A percentile compares a stretch with the other conserved stretches of the same genome.
These are phyloP conservation scores for Rusavskia elegans DNA, from an alignment of 495 filamentous ascomycete genomes.

Conservation along the genomic window DNA sequence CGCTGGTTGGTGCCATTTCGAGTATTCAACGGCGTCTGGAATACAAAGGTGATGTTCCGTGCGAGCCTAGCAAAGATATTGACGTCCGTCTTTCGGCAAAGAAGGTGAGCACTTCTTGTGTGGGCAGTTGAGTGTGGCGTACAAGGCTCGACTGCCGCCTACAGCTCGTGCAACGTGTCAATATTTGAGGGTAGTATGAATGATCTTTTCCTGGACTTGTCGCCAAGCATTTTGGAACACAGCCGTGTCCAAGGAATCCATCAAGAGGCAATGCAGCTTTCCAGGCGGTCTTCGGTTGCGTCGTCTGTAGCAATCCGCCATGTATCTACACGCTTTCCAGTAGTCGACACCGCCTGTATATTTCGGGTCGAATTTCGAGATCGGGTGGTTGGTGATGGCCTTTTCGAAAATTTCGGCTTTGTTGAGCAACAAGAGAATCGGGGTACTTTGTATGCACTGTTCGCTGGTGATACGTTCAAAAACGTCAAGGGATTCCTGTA, in stretches of 20 bases:
- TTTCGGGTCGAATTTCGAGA: background rate
- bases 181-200: background rate
- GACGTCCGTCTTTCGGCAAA: too few species aligned
- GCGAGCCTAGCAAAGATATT: too few species aligned
- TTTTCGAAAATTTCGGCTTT: slow-evolving; percentile 3
- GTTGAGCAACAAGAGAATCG: slow-evolving; percentile 2
- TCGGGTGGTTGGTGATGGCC: background rate
- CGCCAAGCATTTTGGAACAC: background rate
- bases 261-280: slow-evolving; percentile 21
- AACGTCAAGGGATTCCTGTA: slow-evolving; percentile 1
- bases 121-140: too few species aligned
- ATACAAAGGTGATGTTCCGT: too few species aligned
- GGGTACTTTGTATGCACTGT: background rate
- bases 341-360: background rate
- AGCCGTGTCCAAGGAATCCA: background rate
- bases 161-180: too few species aligned
- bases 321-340: background rate
- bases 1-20: too few species aligned
- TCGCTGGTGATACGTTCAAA: background rate
- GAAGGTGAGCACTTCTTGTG: too few species aligned
- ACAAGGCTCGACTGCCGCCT: too few species aligned
- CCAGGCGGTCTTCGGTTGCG: slow-evolving; percentile 42
- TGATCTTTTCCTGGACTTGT: background rate
- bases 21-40: too few species aligned
- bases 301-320: slow-evolving; percentile 14